Base-by-base conservation (phyloP, 495 filamentous ascomycete genomes). In the Aspergillus indologenus region DNA sequence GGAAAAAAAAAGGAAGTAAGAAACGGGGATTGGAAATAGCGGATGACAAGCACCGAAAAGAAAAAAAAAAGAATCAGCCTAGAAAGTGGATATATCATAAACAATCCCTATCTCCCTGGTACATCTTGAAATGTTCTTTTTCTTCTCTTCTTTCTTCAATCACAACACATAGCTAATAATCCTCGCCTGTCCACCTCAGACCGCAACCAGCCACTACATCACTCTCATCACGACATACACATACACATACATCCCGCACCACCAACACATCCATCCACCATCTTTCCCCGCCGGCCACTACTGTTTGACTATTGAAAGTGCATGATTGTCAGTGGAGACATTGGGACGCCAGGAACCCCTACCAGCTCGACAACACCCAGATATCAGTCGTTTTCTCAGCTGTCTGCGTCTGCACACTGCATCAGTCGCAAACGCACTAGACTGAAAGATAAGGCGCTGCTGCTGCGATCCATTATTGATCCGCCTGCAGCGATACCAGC, bases 21-120 rank as follows among this genome's bases (percentile, higher is more conserved):
- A 29, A 53, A 31, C 29, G 48, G 48, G 18, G 48, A 51, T 51
- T 51, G 48, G 48, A 51, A 29, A 51, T 51, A 31, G 48, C 24
- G n/a, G 5, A 31, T 17, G 31, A 59, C 45, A 54, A 54, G 48
- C 46, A 59, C 15, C 45, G 46, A 26, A 51, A 31, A 57, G 50
- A 57, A 56, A 43, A 49, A 15, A 51, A 54, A 54, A 56, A 61
- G 54, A 52, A 58, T 54, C 19, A 55, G 57, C 48, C 34, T 42
- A 40, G n/a, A 59, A 53, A 44, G 31, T 62, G 60, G 61, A 59
- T 62, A 62, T 62, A 62, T 62, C 61, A 62, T 52, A 62, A 47
- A 21, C 31, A n/a, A 15, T 52, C 56, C 56, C 52, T 54, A 19
- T 50, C 21, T 31, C 44, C 48, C 56, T 21, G 47, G 43, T 48